These are phyloP conservation scores for Nemania sp. DNA, from an alignment of 2,329 filamentous ascomycete genomes.

Conservation along the genomic window DNA sequence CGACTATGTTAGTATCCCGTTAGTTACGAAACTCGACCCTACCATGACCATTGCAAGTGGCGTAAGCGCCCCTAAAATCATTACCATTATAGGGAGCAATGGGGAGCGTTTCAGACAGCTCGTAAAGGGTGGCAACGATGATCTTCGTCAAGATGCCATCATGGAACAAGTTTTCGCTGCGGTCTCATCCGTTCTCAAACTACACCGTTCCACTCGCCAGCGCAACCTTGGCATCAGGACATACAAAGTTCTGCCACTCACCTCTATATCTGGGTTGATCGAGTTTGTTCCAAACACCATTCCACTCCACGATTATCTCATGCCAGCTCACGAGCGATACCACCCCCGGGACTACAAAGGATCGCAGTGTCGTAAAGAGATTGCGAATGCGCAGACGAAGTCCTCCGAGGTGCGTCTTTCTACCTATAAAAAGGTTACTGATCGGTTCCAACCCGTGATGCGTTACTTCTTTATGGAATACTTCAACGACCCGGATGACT, in stretches of 20 bases:
- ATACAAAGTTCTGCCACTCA: constrained; percentile 94
- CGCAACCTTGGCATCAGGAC: constrained; percentile 89
- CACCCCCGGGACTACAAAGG: constrained; percentile 82
- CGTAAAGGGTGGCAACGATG: constrained; percentile 94
- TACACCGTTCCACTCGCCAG: constrained; percentile 84
- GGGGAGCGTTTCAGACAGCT: constrained; percentile 85
- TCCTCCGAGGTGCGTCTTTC: constrained; percentile 72
- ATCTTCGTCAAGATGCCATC: constrained; percentile 93
- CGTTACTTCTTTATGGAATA: constrained; percentile 96
- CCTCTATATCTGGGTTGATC: constrained; percentile 83
- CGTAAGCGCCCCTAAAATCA: constrained; percentile 90
- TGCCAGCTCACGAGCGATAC: constrained; percentile 87
- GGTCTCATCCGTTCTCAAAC: constrained; percentile 85
- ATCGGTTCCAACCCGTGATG: constrained; percentile 90
- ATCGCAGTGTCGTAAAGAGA: constrained; percentile 76
- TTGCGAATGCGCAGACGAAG: constrained; percentile 72
- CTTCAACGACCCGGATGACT: constrained; percentile 92
- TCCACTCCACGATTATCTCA: constrained; percentile 87
- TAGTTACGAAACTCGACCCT: constrained; percentile 72
- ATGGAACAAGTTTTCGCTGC: constrained; percentile 99
- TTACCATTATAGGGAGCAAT: constrained; percentile 78
- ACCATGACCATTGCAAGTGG: constrained; percentile 86
- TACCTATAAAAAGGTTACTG: constrained; percentile 76
- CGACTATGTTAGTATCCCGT: constrained; percentile 77
- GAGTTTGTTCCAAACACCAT: constrained; percentile 96